A percentile compares a stretch with the other conserved stretches of the same genome.
These are phyloP conservation scores for Canariomyces notabilis DNA, from an alignment of 2,329 filamentous ascomycete genomes.

Conservation along the genomic window DNA sequence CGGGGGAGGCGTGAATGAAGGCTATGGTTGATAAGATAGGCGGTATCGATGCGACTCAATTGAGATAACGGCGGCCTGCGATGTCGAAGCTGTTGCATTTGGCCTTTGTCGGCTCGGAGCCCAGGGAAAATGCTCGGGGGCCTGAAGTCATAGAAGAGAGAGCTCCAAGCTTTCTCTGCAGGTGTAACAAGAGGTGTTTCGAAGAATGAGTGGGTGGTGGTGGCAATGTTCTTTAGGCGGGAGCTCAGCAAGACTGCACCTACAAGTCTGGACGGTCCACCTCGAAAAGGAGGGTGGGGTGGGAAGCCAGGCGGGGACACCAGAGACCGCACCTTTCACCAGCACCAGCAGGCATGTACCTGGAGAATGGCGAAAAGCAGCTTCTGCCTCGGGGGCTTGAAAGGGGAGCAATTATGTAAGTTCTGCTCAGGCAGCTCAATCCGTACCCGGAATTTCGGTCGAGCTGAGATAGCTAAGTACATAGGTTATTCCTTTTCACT, in stretches of 20 bases:
- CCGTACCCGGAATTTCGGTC: no score
- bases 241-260: slow-evolving; percentile 15
- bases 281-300: slow-evolving; percentile 22
- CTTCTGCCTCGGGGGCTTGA: slow-evolving; percentile 11
- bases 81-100: slow-evolving; percentile 27
- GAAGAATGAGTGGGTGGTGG: slow-evolving; percentile 31
- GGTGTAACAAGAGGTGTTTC: slow-evolving; percentile 44
- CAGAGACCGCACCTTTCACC: background rate
- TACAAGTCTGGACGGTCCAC: slow-evolving; percentile 20
- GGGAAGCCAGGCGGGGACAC: slow-evolving; percentile 18
- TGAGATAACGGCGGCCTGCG: slow-evolving; percentile 20
- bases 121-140: slow-evolving; percentile 17
- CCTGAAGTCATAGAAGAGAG: slow-evolving; percentile 26
- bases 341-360: slow-evolving; percentile 14
- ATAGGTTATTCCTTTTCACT: no score
- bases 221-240: slow-evolving; percentile 23
- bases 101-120: slow-evolving; percentile 18
- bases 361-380: slow-evolving; percentile 5
- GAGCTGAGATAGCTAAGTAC: no score
- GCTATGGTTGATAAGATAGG: slow-evolving; percentile 25
- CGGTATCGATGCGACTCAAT: slow-evolving; percentile 18
- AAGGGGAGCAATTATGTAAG: no score
- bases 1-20: slow-evolving; percentile 19
- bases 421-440: no score
- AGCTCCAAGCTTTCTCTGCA: slow-evolving; percentile 35